Percentiles rank a stretch among this genome's conserved stretches.
phyloP scores from a whole-genome alignment of 2,329 filamentous ascomycete species.

The Kalaharituber pfeilii region DNA sequence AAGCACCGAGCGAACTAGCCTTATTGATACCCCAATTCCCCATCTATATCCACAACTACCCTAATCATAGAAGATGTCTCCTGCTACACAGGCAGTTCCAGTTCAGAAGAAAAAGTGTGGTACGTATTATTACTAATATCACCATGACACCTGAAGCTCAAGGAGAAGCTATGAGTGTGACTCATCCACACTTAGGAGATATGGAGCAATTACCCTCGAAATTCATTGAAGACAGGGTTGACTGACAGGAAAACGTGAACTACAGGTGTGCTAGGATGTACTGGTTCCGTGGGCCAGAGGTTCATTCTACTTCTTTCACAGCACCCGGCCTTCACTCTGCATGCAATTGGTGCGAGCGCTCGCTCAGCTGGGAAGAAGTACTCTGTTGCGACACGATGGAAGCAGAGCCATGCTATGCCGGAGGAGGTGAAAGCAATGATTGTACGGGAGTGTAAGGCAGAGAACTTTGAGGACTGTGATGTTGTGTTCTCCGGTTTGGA shows the following conservation, averaged over 20 bases:
- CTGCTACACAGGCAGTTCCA: neutral
- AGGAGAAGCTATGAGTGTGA: neutral
- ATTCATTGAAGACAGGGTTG: too few species aligned
- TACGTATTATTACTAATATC: neutral
- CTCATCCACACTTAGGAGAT: neutral
- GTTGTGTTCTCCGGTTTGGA: conserved; percentile 86
- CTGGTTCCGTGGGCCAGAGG: conserved; percentile 84
- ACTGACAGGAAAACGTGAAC: too few species aligned
- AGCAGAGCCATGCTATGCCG: conserved; percentile 72
- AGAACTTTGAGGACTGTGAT: conserved; percentile 76
- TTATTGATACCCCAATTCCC: too few species aligned
- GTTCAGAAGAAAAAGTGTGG: neutral
- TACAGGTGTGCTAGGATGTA: conserved; percentile 68
- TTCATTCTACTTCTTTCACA: conserved; percentile 83
- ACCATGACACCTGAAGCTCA: neutral
- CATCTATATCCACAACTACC: too few species aligned
- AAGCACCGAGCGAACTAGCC: too few species aligned
- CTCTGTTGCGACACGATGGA: conserved; percentile 87
- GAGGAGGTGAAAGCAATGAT: conserved; percentile 58
- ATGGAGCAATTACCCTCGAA: neutral
- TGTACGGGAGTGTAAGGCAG: conserved; percentile 67
- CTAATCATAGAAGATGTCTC: too few species aligned
- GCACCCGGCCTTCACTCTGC: conserved; percentile 71
- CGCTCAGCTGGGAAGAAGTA: conserved; percentile 87
- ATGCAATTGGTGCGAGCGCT: conserved; percentile 76